Base-by-base conservation (phyloP, 305 asterid species). In the Solanum hybrid region DNA sequence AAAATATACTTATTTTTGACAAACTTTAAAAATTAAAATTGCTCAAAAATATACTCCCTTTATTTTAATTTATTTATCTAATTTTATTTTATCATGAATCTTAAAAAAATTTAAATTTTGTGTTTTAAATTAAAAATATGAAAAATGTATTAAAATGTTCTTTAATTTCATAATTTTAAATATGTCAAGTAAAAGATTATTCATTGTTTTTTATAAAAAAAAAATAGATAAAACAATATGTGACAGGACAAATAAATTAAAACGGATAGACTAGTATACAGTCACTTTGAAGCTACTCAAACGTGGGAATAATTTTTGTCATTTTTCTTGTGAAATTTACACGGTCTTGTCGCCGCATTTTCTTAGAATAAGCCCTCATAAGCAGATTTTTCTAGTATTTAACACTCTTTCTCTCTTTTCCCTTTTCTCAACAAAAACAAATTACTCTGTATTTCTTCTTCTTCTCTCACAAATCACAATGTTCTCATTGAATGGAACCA, bases 401-500 rank as follows among this genome's bases (percentile, higher is more conserved):
- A 26, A 72, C 22, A 10, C 78, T 12, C 34, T 71, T 1, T 14
- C 79, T 32, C n/a, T 29, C n/a, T 73, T 73, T 14, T 32, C 34
- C 85, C 88, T 34, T 38, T 64, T 19, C 73, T 37, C 77, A 31
- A 7, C 35, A 73, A 72, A 27, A 12, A 27, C 87, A 37, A 84
- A 51, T 4, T 19, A 31, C 17, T 88, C 88, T 79, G 9, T 22
- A 17, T 36, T 86, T 87, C 80, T 85, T 19, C 89, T 73, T 26
- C 86, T 40, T 76, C 89, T 88, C 75, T 86, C 87, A 90, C 91
- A 78, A 95, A 89, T 64, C 26, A 64, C 91, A 78, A 96, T 96
- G 98, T 90, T 96, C 87, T 91, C 98, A 24, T 78, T 96, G 31
- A 95, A 93, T 26, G 95, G 94, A 81, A 93, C 89, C 94, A 90